Conservation (phyloP, 1,139 yeast genomes). For the Yamadazyma triangularis region DNA sequence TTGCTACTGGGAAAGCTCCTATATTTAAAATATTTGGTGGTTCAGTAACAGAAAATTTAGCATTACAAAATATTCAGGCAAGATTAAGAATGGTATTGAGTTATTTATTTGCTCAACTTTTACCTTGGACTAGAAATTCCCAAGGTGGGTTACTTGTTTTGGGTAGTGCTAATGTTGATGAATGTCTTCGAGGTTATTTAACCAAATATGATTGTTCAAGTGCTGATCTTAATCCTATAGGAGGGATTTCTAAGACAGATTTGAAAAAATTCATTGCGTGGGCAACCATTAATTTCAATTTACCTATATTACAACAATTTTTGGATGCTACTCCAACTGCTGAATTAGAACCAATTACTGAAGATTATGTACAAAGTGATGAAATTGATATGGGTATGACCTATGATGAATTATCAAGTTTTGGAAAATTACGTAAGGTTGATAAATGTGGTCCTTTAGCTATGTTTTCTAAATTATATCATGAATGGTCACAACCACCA, state of each 20-base stretch:
- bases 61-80: constrained; percentile 94
- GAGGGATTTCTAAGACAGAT: constrained; percentile 94
- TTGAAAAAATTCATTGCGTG: constrained; percentile 79
- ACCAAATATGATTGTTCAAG: constrained; percentile 96
- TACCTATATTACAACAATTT: constrained; percentile 77
- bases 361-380: constrained; percentile 88
- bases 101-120: constrained; percentile 85
- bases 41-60: constrained; percentile 81
- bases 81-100: constrained; percentile 92
- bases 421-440: constrained; percentile 89
- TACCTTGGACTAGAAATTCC: constrained; percentile 86
- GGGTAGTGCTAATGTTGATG: constrained; percentile 98
- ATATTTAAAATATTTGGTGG: constrained; percentile 93
- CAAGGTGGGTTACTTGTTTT: constrained; percentile 82
- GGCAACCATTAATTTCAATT: constrained; percentile 62
- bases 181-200: constrained; percentile 88
- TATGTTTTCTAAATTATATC: constrained; percentile 84
- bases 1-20: constrained; percentile 87
- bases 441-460: constrained; percentile 95
- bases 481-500: constrained; percentile 82
- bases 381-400: constrained; percentile 99
- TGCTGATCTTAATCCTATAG: constrained; percentile 96
- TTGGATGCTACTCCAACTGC: constrained; percentile 95
- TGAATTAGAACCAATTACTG: constrained; percentile 93
- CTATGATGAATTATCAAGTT: constrained; percentile 84